Evolutionary conservation across 2,329 filamentous ascomycete genomes (phyloP).

Genomic region (Clarireedia paspali): DNA sequence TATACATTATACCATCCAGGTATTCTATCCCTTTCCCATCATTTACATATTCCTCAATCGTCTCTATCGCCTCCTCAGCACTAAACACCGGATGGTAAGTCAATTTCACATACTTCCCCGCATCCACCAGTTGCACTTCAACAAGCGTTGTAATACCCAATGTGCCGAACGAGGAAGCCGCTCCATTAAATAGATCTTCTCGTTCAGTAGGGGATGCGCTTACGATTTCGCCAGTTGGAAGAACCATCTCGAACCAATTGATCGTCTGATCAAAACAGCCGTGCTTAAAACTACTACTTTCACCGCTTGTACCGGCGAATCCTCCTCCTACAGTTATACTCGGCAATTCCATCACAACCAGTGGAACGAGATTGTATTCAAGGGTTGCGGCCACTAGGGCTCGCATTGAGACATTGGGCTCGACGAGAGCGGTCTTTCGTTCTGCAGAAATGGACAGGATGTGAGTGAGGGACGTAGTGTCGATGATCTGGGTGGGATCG

Average conservation of each 20-base stretch:
- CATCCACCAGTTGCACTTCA: slow-evolving; percentile 46
- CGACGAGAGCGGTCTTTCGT: slow-evolving; percentile 43
- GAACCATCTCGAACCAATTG: slow-evolving; percentile 53
- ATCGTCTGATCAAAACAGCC: slow-evolving; percentile 59
- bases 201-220: slow-evolving; percentile 38
- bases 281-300: slow-evolving; percentile 57
- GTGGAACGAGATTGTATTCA: slow-evolving; percentile 35
- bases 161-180: slow-evolving; percentile 51
- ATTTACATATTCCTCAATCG: slow-evolving; percentile 28
- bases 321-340: slow-evolving; percentile 62
- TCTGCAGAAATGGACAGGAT: slow-evolving; percentile 36
- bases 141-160: slow-evolving; percentile 50
- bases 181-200: slow-evolving; percentile 49
- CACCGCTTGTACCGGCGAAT: slow-evolving; percentile 57
- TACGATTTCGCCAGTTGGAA: slow-evolving; percentile 47
- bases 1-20: slow-evolving; percentile 49
- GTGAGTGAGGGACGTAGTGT: slow-evolving; percentile 40
- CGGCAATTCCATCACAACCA: slow-evolving; percentile 64
- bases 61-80: slow-evolving; percentile 36
- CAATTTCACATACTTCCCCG: slow-evolving; percentile 45
- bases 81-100: slow-evolving; percentile 40
- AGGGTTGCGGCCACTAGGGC: slow-evolving; percentile 46
- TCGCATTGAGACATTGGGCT: slow-evolving; percentile 65
- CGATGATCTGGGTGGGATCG: slow-evolving; percentile 28
- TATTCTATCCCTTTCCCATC: slow-evolving; percentile 38